These are phyloP conservation scores for Jasminum sambac DNA, from an alignment of 257 asterid genomes.

Conservation along the genomic window DNA sequence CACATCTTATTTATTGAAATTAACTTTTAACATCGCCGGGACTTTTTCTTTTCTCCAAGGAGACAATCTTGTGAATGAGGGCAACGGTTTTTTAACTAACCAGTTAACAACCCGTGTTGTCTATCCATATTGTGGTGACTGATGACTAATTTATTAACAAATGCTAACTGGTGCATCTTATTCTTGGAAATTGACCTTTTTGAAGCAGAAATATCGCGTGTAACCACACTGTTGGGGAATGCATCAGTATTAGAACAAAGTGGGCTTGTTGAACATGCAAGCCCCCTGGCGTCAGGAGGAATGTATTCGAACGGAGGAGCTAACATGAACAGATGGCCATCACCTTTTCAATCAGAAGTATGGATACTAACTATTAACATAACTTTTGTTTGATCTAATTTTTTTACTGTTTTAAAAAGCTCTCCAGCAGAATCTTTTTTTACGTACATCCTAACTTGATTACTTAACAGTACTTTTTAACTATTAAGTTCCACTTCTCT, in stretches of 20 bases:
- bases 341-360: constrained; percentile 99
- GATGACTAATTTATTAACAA: constrained; percentile 75
- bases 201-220: constrained; percentile 99
- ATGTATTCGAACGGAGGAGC: constrained; percentile 97
- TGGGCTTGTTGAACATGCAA: constrained; percentile 99
- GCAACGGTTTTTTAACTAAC: constrained; percentile 45
- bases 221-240: constrained; percentile 98
- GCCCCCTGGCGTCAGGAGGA: constrained; percentile 99
- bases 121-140: constrained; percentile 79
- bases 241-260: constrained; percentile 98
- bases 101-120: constrained; percentile 46
- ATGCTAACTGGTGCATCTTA: constrained; percentile 98
- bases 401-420: constrained; percentile 48
- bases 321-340: constrained; percentile 95
- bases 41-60: constrained; percentile 9
- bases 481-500: constrained; percentile 35
- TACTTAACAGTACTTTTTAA: constrained; percentile 32
- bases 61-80: constrained; percentile 14
- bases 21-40: constrained; percentile 27
- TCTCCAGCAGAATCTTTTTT: constrained; percentile 33
- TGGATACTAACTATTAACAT: constrained; percentile 98
- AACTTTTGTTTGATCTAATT: constrained; percentile 78
- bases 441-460: constrained; percentile 41
- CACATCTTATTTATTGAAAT: constrained; percentile 19
- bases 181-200: constrained; percentile 99